Evolutionary conservation across 257 asterid genomes (phyloP), one percentile per base, ranked within the genome.

Genomic region (Coffea eugenioides): DNA sequence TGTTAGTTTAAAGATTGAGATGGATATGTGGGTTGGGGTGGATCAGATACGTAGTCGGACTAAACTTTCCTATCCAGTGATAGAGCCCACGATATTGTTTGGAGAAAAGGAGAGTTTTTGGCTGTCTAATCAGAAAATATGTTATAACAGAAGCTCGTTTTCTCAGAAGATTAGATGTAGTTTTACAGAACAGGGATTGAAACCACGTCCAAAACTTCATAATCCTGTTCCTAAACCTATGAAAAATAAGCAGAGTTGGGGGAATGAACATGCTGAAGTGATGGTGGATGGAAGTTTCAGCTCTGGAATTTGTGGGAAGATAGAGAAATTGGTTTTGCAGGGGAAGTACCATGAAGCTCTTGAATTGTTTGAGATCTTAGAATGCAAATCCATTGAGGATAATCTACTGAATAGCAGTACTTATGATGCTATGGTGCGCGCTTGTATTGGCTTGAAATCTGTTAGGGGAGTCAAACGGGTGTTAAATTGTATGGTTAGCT

Each of bases 311-410:
- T 90, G 91, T 82, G 88, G 79, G 75, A 93, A 90, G 84, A 93
- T 95, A 13, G 97, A 90, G 86, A 95, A 91, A 78, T 72, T 90
- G 83, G 98, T 90, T 61, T 77, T 82, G 72, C 91, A 89, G 79
- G 89, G 88, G 74, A 89, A 88, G 90, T 86, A 87, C 64, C 75
- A 23, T 8, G 97, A 90, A 71, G 98, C 97, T 61, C 91, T 94
- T 46, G 97, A 93, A 75, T 69, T 90, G 85, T 90, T 94, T 80
- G 95, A 94, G 82, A 84, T 93, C 81, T 83, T 93, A 87, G 95
- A 87, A 70, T 82, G 86, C 68, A 87, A 82, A 81, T 81, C 61
- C 13, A 88, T 48, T 20, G 87, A 69, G 52, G 31, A 61, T 81
- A 87, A 70, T 72, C 77, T 54, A 49, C 54, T 90, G 79, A 81